phyloP scores from a whole-genome alignment of 164 flowering plant species.

The Akebia trifoliata region DNA sequence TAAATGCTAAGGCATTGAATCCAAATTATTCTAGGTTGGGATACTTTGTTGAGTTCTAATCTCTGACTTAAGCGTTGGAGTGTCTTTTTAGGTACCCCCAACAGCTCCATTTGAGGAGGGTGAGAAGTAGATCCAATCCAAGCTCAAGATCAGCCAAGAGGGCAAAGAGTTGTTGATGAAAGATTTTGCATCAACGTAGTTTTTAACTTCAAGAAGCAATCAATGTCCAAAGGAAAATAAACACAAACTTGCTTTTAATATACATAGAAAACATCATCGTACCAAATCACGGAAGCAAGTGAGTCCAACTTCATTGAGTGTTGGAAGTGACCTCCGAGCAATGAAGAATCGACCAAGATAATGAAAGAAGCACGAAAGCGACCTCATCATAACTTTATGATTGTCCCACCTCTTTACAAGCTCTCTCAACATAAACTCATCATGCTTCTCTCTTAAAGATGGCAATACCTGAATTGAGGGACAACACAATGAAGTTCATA shows the following conservation, averaged over 20 bases:
- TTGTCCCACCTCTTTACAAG: conserved; percentile 93
- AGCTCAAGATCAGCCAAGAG: no score
- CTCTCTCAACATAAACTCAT: conserved; percentile 91
- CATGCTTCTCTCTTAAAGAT: conserved; percentile 85
- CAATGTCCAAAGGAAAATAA: no score
- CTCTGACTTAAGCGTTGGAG: no score
- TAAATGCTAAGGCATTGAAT: no score
- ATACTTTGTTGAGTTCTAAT: no score
- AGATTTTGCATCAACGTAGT: no score
- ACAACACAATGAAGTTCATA: not conserved
- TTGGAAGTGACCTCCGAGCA: conserved; percentile 79
- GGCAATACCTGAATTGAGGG: conserved; percentile 61
- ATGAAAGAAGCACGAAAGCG: conserved; percentile 90
- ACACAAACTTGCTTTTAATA: not conserved
- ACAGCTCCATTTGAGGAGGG: no score
- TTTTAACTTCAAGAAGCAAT: no score
- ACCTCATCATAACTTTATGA: conserved; percentile 93
- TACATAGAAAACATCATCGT: conserved; percentile 3
- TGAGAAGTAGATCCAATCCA: no score
- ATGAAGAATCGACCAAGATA: conserved; percentile 90
- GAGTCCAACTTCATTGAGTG: conserved; percentile 89
- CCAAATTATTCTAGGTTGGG: no score
- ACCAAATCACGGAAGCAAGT: conserved; percentile 92
- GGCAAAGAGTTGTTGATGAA: no score
- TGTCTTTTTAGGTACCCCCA: no score